Conservation (phyloP, 1,139 yeast genomes). For the Magnusiomyces clavatus region DNA sequence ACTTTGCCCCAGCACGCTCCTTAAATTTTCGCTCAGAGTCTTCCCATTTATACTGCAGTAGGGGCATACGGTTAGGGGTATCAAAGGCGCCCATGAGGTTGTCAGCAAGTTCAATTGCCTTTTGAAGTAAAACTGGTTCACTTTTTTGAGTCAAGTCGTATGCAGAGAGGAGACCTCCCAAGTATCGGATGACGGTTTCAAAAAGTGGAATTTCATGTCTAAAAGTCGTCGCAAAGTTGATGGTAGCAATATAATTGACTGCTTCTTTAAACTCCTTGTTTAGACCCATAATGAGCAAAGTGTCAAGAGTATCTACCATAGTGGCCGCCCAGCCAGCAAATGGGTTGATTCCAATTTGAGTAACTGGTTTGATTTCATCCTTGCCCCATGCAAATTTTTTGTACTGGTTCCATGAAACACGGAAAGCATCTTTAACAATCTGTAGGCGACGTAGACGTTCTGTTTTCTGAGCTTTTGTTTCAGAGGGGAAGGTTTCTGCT, state of each 20-base stretch:
- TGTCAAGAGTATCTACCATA: constrained; percentile 62
- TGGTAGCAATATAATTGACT: constrained; percentile 40
- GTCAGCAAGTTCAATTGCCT: constrained; percentile 59
- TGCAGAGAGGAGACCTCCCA: constrained; percentile 68
- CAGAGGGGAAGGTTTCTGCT: constrained; percentile 7
- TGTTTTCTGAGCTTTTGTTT: constrained; percentile 2
- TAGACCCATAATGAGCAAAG: constrained; percentile 56
- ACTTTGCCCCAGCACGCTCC: constrained; percentile 28
- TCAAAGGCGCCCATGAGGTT: constrained; percentile 62
- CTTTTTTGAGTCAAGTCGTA: constrained; percentile 56
- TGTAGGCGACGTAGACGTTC: constrained; percentile 31
- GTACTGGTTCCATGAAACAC: constrained; percentile 52
- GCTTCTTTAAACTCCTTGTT: constrained; percentile 48
- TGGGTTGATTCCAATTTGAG: constrained; percentile 31
- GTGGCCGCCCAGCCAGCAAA: constrained; percentile 46
- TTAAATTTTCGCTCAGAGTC: constrained; percentile 31
- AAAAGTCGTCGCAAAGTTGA: constrained; percentile 44
- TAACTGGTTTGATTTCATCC: constrained; percentile 46
- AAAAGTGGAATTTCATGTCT: constrained; percentile 51
- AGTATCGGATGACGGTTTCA: constrained; percentile 61
- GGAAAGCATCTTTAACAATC: constrained; percentile 45
- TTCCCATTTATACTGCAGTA: constrained; percentile 54
- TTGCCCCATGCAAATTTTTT: constrained; percentile 59
- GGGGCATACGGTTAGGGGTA: constrained; percentile 62
- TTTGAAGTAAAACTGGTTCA: constrained; percentile 39